These are phyloP conservation scores for Lanmaoa pseudosensibilis DNA, from an alignment of 768 basidiomycete species.

Conservation along the genomic window DNA sequence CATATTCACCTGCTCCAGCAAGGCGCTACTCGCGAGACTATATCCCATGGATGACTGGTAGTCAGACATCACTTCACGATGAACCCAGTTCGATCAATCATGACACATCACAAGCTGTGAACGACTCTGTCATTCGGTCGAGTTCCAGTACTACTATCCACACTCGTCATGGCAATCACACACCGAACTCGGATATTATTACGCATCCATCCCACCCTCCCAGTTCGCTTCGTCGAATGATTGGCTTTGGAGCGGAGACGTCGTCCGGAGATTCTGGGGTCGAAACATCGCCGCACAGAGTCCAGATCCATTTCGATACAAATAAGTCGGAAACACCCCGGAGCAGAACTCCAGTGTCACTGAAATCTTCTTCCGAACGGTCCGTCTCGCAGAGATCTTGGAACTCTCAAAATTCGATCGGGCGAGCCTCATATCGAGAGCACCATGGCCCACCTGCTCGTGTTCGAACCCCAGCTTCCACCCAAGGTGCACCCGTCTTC, in stretches of 20 bases:
- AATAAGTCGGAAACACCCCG: background rate
- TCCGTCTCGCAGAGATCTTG: conserved; percentile 18
- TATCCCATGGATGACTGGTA: conserved; percentile 7
- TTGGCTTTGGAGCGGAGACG: background rate
- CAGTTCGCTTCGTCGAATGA: background rate
- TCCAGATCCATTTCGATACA: background rate
- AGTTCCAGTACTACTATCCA: background rate
- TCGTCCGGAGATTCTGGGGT: background rate
- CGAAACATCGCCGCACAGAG: background rate
- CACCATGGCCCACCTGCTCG: conserved; percentile 18
- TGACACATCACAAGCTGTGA: background rate
- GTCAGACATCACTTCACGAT: conserved; percentile 15
- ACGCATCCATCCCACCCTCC: background rate
- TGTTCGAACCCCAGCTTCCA: conserved; percentile 8
- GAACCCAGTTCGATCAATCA: conserved; percentile 13
- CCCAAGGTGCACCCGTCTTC: background rate
- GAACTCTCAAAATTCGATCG: conserved; percentile 18
- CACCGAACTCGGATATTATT: background rate
- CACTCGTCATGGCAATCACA: background rate
- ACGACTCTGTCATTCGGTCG: background rate
- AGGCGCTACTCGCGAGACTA: conserved; percentile 11
- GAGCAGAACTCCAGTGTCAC: conserved; percentile 8
- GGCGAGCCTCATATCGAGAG: conserved; percentile 23
- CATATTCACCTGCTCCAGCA: conserved; percentile 12
- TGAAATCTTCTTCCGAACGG: conserved; percentile 16